Conservation (phyloP, 768 basidiomycete species). For the Psilocybe tampanensis region DNA sequence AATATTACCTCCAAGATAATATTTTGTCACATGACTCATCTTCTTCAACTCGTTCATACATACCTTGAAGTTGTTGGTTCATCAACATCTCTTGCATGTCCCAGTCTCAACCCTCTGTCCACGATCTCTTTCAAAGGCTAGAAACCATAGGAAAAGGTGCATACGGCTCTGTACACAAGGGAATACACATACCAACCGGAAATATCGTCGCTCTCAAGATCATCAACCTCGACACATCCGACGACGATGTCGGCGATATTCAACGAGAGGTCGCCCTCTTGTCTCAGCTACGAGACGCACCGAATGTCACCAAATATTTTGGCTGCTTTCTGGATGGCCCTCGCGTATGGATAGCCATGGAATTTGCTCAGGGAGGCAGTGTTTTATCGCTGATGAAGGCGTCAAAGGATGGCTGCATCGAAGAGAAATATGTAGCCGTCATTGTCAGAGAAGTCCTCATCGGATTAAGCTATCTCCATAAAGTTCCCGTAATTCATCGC, state of each 20-base stretch:
- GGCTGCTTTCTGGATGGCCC: slow-evolving; percentile 96
- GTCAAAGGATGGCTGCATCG: slow-evolving; percentile 69
- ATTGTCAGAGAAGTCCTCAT: slow-evolving; percentile 89
- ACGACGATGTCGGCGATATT: slow-evolving; percentile 96
- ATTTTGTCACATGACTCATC: slow-evolving; percentile 16
- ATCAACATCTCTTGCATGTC: slow-evolving; percentile 27
- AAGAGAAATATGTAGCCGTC: slow-evolving; percentile 87
- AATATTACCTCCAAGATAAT: too few species aligned
- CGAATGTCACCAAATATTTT: slow-evolving; percentile 93
- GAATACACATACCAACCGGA: slow-evolving; percentile 79
- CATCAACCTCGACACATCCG: slow-evolving; percentile 95
- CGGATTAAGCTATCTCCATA: slow-evolving; percentile 89
- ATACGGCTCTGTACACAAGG: slow-evolving; percentile 95
- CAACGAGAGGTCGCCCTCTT: slow-evolving; percentile 95
- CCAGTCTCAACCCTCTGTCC: slow-evolving; percentile 64
- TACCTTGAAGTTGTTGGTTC: neutral
- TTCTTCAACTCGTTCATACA: too few species aligned
- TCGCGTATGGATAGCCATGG: slow-evolving; percentile 99
- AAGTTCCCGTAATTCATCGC: slow-evolving; percentile 92
- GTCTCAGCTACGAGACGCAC: slow-evolving; percentile 85
- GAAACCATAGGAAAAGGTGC: slow-evolving; percentile 96
- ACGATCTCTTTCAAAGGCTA: slow-evolving; percentile 81
- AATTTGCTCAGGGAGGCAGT: slow-evolving; percentile 93
- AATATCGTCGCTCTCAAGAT: slow-evolving; percentile 96
- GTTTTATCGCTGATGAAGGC: slow-evolving; percentile 93